phyloP scores from a whole-genome alignment of 2,329 filamentous ascomycete species.

The Mollisiaceae sp. region DNA sequence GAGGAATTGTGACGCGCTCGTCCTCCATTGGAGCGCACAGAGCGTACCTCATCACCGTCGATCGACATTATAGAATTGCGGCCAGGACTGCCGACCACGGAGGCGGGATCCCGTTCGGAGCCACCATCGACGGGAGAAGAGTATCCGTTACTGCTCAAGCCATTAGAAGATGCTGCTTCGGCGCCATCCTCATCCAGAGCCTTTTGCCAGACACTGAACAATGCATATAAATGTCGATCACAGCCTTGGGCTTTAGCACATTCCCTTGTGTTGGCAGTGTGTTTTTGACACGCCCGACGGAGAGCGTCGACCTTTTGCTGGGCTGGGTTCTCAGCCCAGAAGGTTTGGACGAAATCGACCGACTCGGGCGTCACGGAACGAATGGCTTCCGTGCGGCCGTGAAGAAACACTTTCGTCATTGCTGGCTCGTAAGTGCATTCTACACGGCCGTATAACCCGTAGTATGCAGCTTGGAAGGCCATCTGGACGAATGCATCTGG shows the following conservation, averaged over 20 bases:
- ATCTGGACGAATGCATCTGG: slow-evolving; percentile 98
- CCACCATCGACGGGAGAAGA: slow-evolving; percentile 59
- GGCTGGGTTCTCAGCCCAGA: slow-evolving; percentile 90
- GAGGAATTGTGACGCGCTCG: slow-evolving; percentile 59
- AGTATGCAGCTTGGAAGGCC: slow-evolving; percentile 98
- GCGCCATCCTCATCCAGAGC: slow-evolving; percentile 74
- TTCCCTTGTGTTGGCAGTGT: slow-evolving; percentile 78
- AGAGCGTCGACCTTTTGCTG: slow-evolving; percentile 86
- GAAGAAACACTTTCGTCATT: slow-evolving; percentile 94
- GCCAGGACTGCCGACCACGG: slow-evolving; percentile 58
- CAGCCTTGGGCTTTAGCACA: slow-evolving; percentile 91
- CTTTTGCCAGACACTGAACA: slow-evolving; percentile 95
- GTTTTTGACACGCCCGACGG: slow-evolving; percentile 80
- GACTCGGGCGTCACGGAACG: slow-evolving; percentile 83
- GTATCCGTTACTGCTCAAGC: slow-evolving; percentile 63
- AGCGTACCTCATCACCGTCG: slow-evolving; percentile 46
- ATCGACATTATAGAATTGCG: slow-evolving; percentile 56
- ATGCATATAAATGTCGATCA: slow-evolving; percentile 89
- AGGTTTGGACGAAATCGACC: slow-evolving; percentile 87
- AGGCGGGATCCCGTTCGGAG: slow-evolving; percentile 52
- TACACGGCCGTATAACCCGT: slow-evolving; percentile 89
- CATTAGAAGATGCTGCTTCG: slow-evolving; percentile 55
- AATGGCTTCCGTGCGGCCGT: slow-evolving; percentile 93
- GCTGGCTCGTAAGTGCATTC: slow-evolving; percentile 98
- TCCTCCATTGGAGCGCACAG: slow-evolving; percentile 25